Percentiles rank a stretch among this genome's conserved stretches.
Evolutionary conservation across 1,284 basidiomycete species (phyloP).

Genomic region (Ceratobasidium sp.): DNA sequence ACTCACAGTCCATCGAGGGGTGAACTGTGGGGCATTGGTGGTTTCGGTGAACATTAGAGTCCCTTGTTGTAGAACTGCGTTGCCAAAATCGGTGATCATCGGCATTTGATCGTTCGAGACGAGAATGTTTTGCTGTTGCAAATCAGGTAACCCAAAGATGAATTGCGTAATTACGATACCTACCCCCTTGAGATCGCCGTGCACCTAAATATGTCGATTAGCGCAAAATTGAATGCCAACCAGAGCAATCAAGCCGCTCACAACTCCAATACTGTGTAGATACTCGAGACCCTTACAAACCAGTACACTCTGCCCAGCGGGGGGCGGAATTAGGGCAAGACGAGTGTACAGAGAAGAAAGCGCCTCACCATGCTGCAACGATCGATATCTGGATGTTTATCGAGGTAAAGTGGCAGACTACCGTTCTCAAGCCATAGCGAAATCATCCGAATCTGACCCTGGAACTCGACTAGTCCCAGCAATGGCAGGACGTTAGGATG

Average conservation of each 20-base stretch:
- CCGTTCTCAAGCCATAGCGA: slow-evolving; percentile 2
- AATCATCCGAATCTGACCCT: slow-evolving; percentile 9
- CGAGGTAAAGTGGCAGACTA: neutral
- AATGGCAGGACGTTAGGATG: slow-evolving; percentile 9
- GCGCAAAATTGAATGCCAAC: neutral
- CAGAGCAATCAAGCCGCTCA: neutral
- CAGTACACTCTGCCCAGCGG: neutral
- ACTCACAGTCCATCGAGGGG: neutral
- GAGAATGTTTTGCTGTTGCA: neutral
- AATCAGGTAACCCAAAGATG: neutral
- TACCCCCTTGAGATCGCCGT: slow-evolving; percentile 23
- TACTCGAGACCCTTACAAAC: neutral
- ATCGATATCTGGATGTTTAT: neutral
- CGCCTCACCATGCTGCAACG: neutral
- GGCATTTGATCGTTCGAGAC: neutral
- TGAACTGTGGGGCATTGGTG: neutral
- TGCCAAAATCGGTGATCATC: slow-evolving; percentile 16
- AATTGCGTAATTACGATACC: neutral
- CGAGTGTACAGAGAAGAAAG: neutral
- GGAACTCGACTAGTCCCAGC: neutral
- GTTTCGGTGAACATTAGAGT: neutral
- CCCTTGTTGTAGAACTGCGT: neutral
- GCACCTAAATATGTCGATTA: neutral
- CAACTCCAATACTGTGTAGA: neutral
- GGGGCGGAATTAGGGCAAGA: neutral